These are phyloP conservation scores for Craspedostauros australis DNA, from an alignment of 108 stramenopile genomes.

Conservation along the genomic window DNA sequence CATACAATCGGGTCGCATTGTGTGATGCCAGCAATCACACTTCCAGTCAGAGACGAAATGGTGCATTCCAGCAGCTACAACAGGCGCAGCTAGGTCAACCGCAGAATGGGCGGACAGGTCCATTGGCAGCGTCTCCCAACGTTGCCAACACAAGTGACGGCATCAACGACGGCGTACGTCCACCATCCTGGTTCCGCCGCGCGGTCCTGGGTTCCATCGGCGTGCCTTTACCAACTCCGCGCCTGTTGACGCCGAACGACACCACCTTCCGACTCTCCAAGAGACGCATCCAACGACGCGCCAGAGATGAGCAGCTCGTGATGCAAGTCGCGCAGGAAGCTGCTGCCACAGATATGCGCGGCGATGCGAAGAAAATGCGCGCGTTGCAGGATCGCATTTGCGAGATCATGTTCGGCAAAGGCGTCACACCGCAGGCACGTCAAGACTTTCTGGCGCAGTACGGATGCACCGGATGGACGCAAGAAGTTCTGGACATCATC, in stretches of 20 bases:
- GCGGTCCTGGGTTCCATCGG: constrained; percentile 16
- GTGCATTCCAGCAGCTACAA: too few relatives aligned
- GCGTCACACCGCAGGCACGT: constrained; percentile 59
- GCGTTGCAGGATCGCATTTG: constrained; percentile 19
- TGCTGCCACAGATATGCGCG: constrained; percentile 14
- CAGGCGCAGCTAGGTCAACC: too few relatives aligned
- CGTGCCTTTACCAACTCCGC: constrained; percentile 31
- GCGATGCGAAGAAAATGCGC: constrained; percentile 35
- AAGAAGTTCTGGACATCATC: constrained; percentile 41
- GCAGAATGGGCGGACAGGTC: too few relatives aligned
- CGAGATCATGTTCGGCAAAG: constrained; percentile 60
- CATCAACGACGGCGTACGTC: background rate
- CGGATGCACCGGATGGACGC: constrained; percentile 71
- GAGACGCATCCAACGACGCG: constrained; percentile 33
- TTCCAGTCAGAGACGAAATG: too few relatives aligned
- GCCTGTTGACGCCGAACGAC: constrained; percentile 37
- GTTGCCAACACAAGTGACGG: too few relatives aligned
- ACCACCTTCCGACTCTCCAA: constrained; percentile 38
- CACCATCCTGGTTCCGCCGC: constrained; percentile 14
- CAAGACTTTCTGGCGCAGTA: constrained; percentile 69
- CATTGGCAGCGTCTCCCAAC: too few relatives aligned
- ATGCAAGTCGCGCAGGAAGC: constrained; percentile 27
- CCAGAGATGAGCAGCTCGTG: constrained; percentile 42
- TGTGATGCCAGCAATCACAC: too few relatives aligned
- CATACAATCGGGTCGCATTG: too few relatives aligned